phyloP scores from a whole-genome alignment of 108 stramenopile species.

The Fragilaria crotonensis region DNA sequence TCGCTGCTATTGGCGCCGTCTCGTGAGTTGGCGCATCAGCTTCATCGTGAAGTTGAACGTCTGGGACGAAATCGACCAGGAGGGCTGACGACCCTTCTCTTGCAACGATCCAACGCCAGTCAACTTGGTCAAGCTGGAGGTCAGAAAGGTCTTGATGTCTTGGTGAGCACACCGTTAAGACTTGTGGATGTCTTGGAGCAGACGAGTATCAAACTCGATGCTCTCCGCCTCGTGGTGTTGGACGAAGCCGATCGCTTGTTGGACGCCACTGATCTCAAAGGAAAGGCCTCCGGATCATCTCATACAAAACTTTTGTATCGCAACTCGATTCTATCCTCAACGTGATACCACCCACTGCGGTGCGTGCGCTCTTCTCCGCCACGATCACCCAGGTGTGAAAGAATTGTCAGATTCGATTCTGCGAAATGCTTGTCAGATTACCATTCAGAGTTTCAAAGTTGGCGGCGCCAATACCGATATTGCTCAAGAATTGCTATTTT shows the following conservation, averaged over 20 bases:
- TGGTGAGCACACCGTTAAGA: slow-evolving; percentile 70
- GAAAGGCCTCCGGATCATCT: slow-evolving; percentile 49
- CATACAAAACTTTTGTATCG: slow-evolving; percentile 69
- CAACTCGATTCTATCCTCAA: slow-evolving; percentile 92
- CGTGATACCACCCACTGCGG: slow-evolving; percentile 61
- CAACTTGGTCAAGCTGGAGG: slow-evolving; percentile 64
- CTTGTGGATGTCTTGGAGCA: slow-evolving; percentile 70
- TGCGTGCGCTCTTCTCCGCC: slow-evolving; percentile 92
- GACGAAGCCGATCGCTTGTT: slow-evolving; percentile 97
- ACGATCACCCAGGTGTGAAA: slow-evolving; percentile 86
- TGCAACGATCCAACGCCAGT: slow-evolving; percentile 78
- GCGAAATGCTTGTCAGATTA: slow-evolving; percentile 85
- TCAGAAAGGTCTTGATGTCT: slow-evolving; percentile 64
- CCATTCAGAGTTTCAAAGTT: slow-evolving; percentile 52
- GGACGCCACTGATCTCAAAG: slow-evolving; percentile 51
- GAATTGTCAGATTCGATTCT: slow-evolving; percentile 84
- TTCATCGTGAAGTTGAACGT: slow-evolving; percentile 90
- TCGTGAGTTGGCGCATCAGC: slow-evolving; percentile 90
- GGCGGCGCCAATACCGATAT: slow-evolving; percentile 79
- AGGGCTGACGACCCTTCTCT: slow-evolving; percentile 59
- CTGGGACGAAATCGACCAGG: slow-evolving; percentile 74
- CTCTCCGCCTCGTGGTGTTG: slow-evolving; percentile 82
- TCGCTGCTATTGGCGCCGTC: slow-evolving; percentile 87
- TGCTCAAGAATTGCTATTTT: slow-evolving; percentile 90
- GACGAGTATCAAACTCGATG: slow-evolving; percentile 52